Evolutionary conservation across 2,329 filamentous ascomycete species (phyloP).

Genomic region (Penicillium sp.): DNA sequence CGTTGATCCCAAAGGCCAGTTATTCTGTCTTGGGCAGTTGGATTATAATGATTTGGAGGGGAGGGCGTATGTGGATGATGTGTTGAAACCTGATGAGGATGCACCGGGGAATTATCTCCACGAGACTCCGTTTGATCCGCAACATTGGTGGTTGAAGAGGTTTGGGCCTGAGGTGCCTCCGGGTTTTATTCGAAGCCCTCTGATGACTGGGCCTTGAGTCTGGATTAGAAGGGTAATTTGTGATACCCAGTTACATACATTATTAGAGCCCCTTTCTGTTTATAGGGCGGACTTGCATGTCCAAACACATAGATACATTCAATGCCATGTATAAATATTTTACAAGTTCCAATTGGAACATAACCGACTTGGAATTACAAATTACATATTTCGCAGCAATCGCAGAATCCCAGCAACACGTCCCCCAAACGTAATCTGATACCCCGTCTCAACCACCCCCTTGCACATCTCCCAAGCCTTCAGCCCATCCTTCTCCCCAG

Average conservation of each 20-base stretch:
- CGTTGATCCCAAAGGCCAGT: constrained; percentile 10
- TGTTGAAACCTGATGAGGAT: constrained; percentile 18
- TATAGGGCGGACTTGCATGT: background rate
- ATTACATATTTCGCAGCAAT: constrained; percentile 39
- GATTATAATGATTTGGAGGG: constrained; percentile 20
- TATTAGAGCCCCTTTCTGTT: background rate
- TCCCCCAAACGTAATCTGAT: constrained; percentile 42
- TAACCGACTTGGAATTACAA: background rate
- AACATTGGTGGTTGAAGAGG: constrained; percentile 1
- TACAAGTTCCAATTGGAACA: background rate
- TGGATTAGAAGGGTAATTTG: background rate
- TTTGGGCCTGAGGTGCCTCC: background rate
- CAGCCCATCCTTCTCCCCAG: constrained; percentile 54
- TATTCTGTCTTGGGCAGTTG: constrained; percentile 28
- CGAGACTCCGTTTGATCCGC: constrained; percentile 16
- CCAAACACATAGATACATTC: background rate
- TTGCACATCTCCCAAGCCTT: constrained; percentile 57
- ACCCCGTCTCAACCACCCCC: constrained; percentile 45
- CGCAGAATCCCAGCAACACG: constrained; percentile 36
- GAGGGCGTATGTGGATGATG: constrained; percentile 25
- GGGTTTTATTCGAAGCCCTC: background rate
- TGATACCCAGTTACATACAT: background rate
- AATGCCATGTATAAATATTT: background rate
- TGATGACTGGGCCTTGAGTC: background rate
- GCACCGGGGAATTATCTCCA: constrained; percentile 24